A percentile compares a stretch with the other conserved stretches of the same genome.
phyloP scores from a whole-genome alignment of 331 rosid species.

The Phaseolus coccineus region DNA sequence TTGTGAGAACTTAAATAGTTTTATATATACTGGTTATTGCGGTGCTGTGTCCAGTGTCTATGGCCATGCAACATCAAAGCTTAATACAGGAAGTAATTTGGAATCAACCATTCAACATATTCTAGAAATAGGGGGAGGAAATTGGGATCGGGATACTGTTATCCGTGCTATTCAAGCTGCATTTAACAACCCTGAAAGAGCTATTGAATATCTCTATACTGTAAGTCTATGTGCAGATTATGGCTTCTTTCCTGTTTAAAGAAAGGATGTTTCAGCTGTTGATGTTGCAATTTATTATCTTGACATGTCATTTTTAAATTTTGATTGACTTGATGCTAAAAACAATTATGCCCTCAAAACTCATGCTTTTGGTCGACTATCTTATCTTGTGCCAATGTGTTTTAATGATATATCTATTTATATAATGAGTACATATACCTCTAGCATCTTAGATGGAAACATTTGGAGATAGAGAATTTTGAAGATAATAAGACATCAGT shows the following conservation, averaged over 20 bases:
- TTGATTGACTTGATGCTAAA: constrained; percentile 16
- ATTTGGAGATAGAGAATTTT: neutral
- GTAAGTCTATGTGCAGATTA: constrained; percentile 54
- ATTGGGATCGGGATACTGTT: constrained; percentile 88
- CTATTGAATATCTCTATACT: constrained; percentile 87
- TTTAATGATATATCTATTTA: constrained; percentile 18
- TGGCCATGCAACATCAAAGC: constrained; percentile 74
- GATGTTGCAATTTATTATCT: constrained; percentile 1
- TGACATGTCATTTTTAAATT: neutral
- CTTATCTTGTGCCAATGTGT: neutral
- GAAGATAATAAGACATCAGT: neutral
- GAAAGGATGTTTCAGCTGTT: constrained; percentile 3
- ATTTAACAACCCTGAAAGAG: constrained; percentile 87
- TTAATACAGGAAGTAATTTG: constrained; percentile 67
- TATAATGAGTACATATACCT: neutral
- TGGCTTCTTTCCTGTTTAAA: neutral
- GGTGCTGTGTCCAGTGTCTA: constrained; percentile 64
- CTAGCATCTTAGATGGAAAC: neutral
- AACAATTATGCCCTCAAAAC: constrained; percentile 7
- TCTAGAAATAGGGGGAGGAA: constrained; percentile 87
- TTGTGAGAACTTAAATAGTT: constrained; percentile 27
- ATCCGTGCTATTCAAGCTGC: constrained; percentile 84
- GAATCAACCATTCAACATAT: constrained; percentile 74
- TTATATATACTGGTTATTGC: constrained; percentile 39
- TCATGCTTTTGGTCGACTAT: constrained; percentile 26